Percentiles rank a stretch among this genome's conserved stretches.
Evolutionary conservation across 768 basidiomycete genomes (phyloP).

Genomic region (Lactifluus rugatus): DNA sequence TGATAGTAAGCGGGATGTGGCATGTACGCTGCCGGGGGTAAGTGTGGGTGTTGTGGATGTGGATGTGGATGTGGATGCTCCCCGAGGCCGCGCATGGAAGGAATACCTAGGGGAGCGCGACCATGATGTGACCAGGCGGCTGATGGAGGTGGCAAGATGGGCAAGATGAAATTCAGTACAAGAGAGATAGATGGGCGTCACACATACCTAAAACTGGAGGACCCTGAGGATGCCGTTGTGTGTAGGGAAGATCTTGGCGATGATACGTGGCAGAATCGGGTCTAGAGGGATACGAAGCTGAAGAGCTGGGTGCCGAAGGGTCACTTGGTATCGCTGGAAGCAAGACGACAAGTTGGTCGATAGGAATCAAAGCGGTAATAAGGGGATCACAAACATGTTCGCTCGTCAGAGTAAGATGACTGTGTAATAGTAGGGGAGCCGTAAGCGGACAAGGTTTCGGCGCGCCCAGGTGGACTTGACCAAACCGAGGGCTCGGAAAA

Average conservation of each 20-base stretch:
- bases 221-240: conserved; percentile 1
- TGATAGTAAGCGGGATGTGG: conserved; percentile 12
- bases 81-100: not conserved
- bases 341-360: conserved; percentile 10
- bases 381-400: conserved; percentile 36
- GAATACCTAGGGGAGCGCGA: conserved; percentile 3
- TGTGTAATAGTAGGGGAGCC: conserved; percentile 33
- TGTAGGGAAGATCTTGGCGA: conserved; percentile 1
- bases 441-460: conserved; percentile 30
- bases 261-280: conserved; percentile 13
- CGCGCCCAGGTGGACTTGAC: conserved; percentile 28
- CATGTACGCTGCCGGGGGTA: not conserved
- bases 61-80: conserved; percentile 7
- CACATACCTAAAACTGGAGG: conserved; percentile 1
- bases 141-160: conserved; percentile 1
- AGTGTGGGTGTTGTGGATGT: conserved; percentile 5
- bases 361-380: conserved; percentile 9
- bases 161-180: not conserved
- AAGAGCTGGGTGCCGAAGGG: not conserved
- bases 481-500: conserved; percentile 23
- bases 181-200: not conserved
- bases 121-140: conserved; percentile 10
- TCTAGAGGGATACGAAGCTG: conserved; percentile 13
- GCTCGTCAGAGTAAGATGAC: conserved; percentile 47
- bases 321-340: conserved; percentile 13